A percentile compares a stretch with the other conserved stretches of the same genome.
These are phyloP conservation scores for Spathaspora arborariae DNA, from an alignment of 805 yeast genomes.

Conservation along the genomic window DNA sequence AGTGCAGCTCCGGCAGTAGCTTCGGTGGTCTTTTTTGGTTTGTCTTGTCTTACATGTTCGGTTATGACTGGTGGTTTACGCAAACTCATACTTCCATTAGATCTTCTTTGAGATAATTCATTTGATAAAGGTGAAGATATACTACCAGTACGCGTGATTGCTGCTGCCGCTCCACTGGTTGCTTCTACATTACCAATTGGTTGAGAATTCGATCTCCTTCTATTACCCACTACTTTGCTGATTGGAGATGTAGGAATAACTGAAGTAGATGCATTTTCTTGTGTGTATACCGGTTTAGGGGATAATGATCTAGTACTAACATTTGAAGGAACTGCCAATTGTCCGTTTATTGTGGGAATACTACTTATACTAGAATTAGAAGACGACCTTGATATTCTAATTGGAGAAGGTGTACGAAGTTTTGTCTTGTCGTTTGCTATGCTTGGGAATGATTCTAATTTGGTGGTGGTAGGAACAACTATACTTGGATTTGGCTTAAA, in stretches of 20 bases:
- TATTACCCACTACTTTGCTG: conserved; percentile 3
- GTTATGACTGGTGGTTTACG: neutral
- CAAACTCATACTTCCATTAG: conserved; percentile 14
- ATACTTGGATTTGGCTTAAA: neutral
- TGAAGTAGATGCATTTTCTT: conserved; percentile 14
- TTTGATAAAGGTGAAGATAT: conserved; percentile 3
- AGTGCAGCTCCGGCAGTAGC: conserved; percentile 12
- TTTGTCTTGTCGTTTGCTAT: conserved; percentile 3
- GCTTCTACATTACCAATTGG: conserved; percentile 19
- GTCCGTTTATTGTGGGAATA: conserved; percentile 13
- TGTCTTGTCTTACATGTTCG: neutral
- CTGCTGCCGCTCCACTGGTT: conserved; percentile 35
- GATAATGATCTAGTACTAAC: neutral
- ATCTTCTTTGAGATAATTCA: conserved; percentile 11
- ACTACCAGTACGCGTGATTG: conserved; percentile 16
- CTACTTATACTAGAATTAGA: conserved; percentile 27
- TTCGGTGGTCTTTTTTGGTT: neutral
- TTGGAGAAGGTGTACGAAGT: conserved; percentile 9
- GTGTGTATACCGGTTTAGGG: conserved; percentile 15
- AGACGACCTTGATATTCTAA: conserved; percentile 23
- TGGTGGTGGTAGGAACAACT: neutral
- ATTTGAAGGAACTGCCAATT: neutral
- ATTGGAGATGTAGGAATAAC: neutral
- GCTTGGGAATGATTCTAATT: conserved; percentile 9
- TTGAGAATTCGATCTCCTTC: conserved; percentile 37